These are phyloP conservation scores for Prunus yedoensis DNA, from an alignment of 331 rosid species.

Conservation along the genomic window DNA sequence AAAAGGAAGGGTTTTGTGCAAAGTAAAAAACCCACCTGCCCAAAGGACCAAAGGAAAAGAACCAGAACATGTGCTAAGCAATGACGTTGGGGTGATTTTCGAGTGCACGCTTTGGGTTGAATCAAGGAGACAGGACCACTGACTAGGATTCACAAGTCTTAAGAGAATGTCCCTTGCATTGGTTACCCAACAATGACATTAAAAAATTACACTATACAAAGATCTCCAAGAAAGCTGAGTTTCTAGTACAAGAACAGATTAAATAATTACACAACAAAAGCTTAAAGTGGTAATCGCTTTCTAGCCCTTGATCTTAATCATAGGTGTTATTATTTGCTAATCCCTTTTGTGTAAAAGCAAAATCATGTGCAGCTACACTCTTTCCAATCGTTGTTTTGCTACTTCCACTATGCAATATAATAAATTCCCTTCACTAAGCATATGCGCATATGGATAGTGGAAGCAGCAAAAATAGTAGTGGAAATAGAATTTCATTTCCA, in stretches of 20 bases:
- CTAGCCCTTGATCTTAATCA: slow-evolving; percentile 77
- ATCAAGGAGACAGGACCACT: slow-evolving; percentile 89
- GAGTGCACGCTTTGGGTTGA: slow-evolving; percentile 94
- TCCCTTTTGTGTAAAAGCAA: slow-evolving; percentile 43
- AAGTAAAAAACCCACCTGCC: slow-evolving; percentile 35
- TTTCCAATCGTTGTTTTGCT: slow-evolving; percentile 16
- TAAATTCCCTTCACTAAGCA: slow-evolving; percentile 19
- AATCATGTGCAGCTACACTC: slow-evolving; percentile 12
- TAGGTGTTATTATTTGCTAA: slow-evolving; percentile 54
- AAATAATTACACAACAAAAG: slow-evolving; percentile 32
- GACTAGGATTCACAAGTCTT: slow-evolving; percentile 52
- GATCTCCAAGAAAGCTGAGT: slow-evolving; percentile 46
- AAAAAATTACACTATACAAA: slow-evolving; percentile 1
- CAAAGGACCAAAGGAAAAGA: slow-evolving; percentile 28
- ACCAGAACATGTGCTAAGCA: slow-evolving; percentile 75
- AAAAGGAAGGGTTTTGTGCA: slow-evolving; percentile 17
- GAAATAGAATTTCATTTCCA: background rate
- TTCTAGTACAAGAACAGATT: slow-evolving; percentile 37
- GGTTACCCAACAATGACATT: slow-evolving; percentile 40
- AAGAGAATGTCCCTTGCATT: slow-evolving; percentile 74
- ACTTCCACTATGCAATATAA: slow-evolving; percentile 11
- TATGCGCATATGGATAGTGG: slow-evolving; percentile 8
- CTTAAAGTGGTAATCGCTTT: slow-evolving; percentile 45
- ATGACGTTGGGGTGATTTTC: slow-evolving; percentile 64
- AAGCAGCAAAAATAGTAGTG: slow-evolving; percentile 13